Conservation (phyloP, 2,329 filamentous ascomycete species). For the Pseudogymnoascus sp. region DNA sequence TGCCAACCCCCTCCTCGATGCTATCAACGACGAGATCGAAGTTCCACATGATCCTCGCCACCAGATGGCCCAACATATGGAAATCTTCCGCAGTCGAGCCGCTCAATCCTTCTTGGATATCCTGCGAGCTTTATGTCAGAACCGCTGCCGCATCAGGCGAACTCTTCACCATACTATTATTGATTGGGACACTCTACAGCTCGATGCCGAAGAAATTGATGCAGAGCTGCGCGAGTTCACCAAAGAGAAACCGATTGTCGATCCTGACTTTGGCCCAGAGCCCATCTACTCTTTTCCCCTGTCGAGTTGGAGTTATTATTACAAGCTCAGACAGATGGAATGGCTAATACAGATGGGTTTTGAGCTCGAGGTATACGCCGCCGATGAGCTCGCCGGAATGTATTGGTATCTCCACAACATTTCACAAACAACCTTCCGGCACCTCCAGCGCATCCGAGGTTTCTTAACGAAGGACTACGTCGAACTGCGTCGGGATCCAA, state of each 20-base stretch:
- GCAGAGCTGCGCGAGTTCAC: conserved; percentile 53
- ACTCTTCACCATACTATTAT: conserved; percentile 77
- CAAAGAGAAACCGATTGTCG: conserved; percentile 51
- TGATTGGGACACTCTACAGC: conserved; percentile 78
- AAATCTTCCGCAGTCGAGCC: conserved; percentile 53
- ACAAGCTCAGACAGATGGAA: conserved; percentile 84
- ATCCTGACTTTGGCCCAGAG: conserved; percentile 41
- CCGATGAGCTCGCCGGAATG: conserved; percentile 78
- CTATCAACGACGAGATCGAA: conserved; percentile 68
- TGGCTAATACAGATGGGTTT: conserved; percentile 87
- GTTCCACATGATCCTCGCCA: conserved; percentile 65
- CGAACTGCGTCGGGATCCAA: conserved; percentile 12
- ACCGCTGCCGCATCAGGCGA: conserved; percentile 79
- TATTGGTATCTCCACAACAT: conserved; percentile 83
- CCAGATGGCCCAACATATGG: conserved; percentile 64
- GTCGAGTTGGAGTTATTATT: conserved; percentile 81
- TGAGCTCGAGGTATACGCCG: conserved; percentile 82
- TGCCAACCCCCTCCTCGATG: conserved; percentile 61
- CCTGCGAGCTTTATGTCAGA: conserved; percentile 78
- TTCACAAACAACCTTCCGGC: conserved; percentile 49
- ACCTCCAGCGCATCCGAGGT: conserved; percentile 65
- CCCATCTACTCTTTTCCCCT: conserved; percentile 62
- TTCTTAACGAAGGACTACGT: conserved; percentile 41
- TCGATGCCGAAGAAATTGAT: conserved; percentile 73
- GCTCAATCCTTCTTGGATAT: conserved; percentile 73